These are phyloP conservation scores for Salix arbutifolia DNA, from an alignment of 345 rosid species.

Conservation along the genomic window DNA sequence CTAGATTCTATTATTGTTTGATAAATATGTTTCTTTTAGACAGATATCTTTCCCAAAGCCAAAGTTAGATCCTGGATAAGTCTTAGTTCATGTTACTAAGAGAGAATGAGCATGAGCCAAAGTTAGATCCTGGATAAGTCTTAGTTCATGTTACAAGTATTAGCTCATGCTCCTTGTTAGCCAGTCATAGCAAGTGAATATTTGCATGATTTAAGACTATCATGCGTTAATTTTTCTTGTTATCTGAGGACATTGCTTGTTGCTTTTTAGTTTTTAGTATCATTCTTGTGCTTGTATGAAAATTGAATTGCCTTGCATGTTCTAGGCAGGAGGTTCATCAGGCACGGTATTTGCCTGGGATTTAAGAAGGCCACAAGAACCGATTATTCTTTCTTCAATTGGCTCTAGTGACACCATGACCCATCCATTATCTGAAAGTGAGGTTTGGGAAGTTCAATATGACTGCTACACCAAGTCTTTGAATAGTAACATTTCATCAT, in stretches of 20 bases:
- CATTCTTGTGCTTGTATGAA: too few relatives aligned
- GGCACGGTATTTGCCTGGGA: slow-evolving; percentile 92
- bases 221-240: background rate
- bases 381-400: slow-evolving; percentile 65
- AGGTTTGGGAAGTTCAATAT: slow-evolving; percentile 87
- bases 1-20: too few relatives aligned
- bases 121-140: too few relatives aligned
- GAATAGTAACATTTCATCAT: slow-evolving; percentile 47
- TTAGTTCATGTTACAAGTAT: too few relatives aligned
- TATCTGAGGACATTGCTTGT: too few relatives aligned
- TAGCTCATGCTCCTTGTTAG: too few relatives aligned
- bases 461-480: slow-evolving; percentile 57
- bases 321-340: slow-evolving; percentile 85
- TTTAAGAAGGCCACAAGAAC: slow-evolving; percentile 58
- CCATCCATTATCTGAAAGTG: slow-evolving; percentile 62
- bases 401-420: slow-evolving; percentile 34
- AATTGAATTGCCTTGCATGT: background rate
- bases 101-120: too few relatives aligned
- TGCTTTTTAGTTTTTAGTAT: too few relatives aligned
- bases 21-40: too few relatives aligned
- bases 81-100: too few relatives aligned
- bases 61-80: too few relatives aligned
- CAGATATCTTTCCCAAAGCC: too few relatives aligned
- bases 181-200: background rate
- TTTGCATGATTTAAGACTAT: background rate